Evolutionary conservation across 768 basidiomycete species (phyloP), one percentile per base, ranked within the genome.

Genomic region (Serendipita sp.): DNA sequence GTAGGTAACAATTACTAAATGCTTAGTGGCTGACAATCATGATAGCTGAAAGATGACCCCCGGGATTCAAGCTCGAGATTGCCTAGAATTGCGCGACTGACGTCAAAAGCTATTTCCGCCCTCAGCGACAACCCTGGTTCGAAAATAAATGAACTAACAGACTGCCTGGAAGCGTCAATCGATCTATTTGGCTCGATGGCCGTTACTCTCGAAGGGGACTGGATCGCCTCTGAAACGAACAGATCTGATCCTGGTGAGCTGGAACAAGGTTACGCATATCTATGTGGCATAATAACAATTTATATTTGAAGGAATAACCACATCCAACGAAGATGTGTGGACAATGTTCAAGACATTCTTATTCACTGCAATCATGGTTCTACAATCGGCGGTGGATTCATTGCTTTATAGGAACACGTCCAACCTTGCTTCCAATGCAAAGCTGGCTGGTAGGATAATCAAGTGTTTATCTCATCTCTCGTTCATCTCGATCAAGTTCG

Each of bases 401-500:
- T 72, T 81, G 3, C 73, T 84, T 29, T 88, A 80, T 69, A 70
- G 80, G 27, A 44, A 63, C 3, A 45, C 8, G 3, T 37, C 64
- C 23, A 48, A 64, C 3, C 62, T 64, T 1, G n/a, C 43, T 6
- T 33, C 63, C 2, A 64, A 68, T 52, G 62, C 67, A n/a, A 31
- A 65, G 16, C 75, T 91, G 8, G 83, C 87, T 1, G 73, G 80
- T 3, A 72, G 76, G 13, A 76, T 79, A 3, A 73, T 92, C 0
- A 76, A 77, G 31, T 80, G 80, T 0, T 77, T 92, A 10, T 82
- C 80, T 10, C 79, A 83, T 69, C 76, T 91, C 18, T 83, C 88
- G 2, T 89, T 89, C 69, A 80, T 91, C 55, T 81, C 91, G 5
- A 82, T 85, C 6, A 83, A 86, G 68, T 91, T 92, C 67, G 91